Evolutionary conservation across 2,329 filamentous ascomycete genomes (phyloP).

Genomic region (Calonectria pseudoturangicola): DNA sequence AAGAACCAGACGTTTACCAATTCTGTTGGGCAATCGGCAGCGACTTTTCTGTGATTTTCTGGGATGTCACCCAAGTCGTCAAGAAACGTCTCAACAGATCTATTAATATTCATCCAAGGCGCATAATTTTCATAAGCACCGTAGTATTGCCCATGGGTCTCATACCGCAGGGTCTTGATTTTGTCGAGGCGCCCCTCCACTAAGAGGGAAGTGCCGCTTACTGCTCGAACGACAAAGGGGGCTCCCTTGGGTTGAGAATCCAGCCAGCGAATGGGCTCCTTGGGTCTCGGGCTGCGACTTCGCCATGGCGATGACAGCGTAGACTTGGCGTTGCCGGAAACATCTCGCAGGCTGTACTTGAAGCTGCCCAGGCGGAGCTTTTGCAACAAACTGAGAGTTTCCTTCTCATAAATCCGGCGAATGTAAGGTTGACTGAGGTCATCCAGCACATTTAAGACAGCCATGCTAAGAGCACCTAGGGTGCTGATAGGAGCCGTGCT

Average conservation of each 20-base stretch:
- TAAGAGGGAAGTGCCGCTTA: not conserved
- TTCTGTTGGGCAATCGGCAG: not conserved
- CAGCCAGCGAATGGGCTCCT: not conserved
- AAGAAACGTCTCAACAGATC: not conserved
- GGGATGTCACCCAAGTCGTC: slow-evolving; percentile 6
- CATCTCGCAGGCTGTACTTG: not conserved
- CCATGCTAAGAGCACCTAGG: not conserved
- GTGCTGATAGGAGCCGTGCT: not conserved
- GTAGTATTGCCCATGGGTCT: not conserved
- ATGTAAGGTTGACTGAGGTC: not conserved
- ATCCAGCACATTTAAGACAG: not conserved
- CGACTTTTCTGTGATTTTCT: not conserved
- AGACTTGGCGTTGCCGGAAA: not conserved
- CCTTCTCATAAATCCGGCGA: not conserved
- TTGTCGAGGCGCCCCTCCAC: not conserved
- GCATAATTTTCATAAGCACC: not conserved
- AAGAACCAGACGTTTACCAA: slow-evolving; percentile 4
- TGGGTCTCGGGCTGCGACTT: not conserved
- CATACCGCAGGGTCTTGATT: not conserved
- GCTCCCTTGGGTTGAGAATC: not conserved
- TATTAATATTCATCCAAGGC: not conserved
- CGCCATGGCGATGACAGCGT: not conserved
- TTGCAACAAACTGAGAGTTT: not conserved
- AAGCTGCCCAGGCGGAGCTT: not conserved
- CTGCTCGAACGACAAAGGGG: not conserved